A percentile compares a stretch with the other conserved stretches of the same genome.
Conservation (phyloP, 257 asterid species). For the Cruciata laevipes region DNA sequence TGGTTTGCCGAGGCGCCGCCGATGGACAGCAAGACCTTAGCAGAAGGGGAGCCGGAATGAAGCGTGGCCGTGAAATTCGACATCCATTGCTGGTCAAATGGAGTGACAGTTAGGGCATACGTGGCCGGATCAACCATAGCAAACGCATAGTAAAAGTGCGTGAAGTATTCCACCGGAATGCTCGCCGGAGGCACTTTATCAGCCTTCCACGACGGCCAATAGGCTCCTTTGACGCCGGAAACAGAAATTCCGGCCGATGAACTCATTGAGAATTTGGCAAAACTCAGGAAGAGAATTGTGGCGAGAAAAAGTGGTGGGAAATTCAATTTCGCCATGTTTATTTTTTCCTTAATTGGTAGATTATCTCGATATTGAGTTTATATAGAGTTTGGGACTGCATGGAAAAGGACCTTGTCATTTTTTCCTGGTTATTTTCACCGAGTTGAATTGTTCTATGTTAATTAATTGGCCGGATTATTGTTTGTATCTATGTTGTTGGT, state of each 20-base stretch:
- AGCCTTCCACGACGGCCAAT: conserved; percentile 5
- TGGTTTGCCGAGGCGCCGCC: conserved; percentile 37
- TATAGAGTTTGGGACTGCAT: neutral
- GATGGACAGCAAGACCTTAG: conserved; percentile 42
- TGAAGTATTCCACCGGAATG: conserved; percentile 41
- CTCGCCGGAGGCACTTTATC: conserved; percentile 19
- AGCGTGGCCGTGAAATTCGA: conserved; percentile 34
- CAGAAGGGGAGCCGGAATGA: conserved; percentile 14
- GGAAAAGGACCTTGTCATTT: neutral
- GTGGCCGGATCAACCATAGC: conserved; percentile 31
- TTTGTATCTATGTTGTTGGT: neutral
- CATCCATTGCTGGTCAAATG: conserved; percentile 29
- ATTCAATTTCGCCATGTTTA: conserved; percentile 19
- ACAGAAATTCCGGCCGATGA: conserved; percentile 1
- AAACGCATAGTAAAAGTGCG: conserved; percentile 51
- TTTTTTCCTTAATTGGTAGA: neutral
- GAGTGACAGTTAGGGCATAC: conserved; percentile 32
- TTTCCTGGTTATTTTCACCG: neutral
- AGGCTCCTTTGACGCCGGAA: conserved; percentile 8
- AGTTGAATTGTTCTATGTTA: neutral
- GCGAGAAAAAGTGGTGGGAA: conserved; percentile 17
- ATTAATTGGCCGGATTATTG: neutral
- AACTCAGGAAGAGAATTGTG: conserved; percentile 15
- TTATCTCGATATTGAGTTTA: neutral
- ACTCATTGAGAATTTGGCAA: conserved; percentile 7